A percentile compares a stretch with the other conserved stretches of the same genome.
These are phyloP conservation scores for Hericium rajendrae DNA, from an alignment of 768 basidiomycete species.

Conservation along the genomic window DNA sequence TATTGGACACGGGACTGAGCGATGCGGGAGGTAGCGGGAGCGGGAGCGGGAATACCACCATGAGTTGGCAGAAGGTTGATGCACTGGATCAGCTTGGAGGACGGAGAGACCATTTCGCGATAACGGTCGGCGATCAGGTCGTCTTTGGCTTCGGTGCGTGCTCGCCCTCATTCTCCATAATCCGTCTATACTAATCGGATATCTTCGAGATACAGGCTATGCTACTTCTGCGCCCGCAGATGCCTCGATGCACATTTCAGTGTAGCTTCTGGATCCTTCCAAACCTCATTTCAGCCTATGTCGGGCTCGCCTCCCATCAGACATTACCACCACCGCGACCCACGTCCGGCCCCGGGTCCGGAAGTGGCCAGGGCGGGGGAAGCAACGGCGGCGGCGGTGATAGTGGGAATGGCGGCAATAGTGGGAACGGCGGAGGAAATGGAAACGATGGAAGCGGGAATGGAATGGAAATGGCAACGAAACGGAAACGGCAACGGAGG, in stretches of 20 bases:
- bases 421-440: conserved; percentile 10
- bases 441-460: conserved; percentile 16
- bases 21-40: neutral
- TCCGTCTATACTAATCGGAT: neutral
- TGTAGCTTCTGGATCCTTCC: conserved; percentile 24
- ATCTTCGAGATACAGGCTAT: conserved; percentile 30
- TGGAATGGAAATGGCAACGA: conserved; percentile 5
- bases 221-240: conserved; percentile 41
- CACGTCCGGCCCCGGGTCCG: neutral
- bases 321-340: conserved; percentile 17
- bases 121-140: conserved; percentile 48
- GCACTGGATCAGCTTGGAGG: conserved; percentile 49
- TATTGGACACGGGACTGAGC: conserved; percentile 37
- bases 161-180: neutral
- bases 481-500: conserved; percentile 15
- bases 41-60: conserved; percentile 31
- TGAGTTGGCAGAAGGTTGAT: conserved; percentile 47
- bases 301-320: conserved; percentile 18
- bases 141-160: conserved; percentile 72
- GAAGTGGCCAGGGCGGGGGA: conserved; percentile 7
- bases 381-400: conserved; percentile 8
- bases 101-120: conserved; percentile 68
- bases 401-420: conserved; percentile 2
- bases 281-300: conserved; percentile 30
- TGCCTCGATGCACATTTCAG: conserved; percentile 41